Evolutionary conservation across 2,329 filamentous ascomycete species (phyloP).

Genomic region (Talaromyces sp.): DNA sequence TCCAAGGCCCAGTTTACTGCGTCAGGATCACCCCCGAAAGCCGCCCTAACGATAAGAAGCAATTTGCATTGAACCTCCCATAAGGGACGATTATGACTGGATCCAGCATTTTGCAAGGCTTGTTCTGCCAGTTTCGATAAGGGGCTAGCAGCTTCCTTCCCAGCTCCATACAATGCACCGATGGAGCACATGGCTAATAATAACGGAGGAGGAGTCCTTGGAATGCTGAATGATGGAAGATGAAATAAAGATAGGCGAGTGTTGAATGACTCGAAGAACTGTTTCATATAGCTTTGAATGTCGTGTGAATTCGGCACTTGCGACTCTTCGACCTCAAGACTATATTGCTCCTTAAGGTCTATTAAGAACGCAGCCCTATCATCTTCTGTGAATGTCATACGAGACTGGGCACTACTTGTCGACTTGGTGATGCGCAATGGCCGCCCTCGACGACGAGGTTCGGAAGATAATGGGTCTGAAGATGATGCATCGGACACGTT

Average conservation of each 20-base stretch:
- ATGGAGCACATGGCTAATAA: slow-evolving; percentile 36
- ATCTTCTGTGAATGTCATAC: slow-evolving; percentile 19
- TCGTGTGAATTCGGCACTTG: slow-evolving; percentile 16
- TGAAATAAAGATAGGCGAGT: slow-evolving; percentile 34
- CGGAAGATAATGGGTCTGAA: background rate
- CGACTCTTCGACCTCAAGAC: background rate
- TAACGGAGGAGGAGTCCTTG: slow-evolving; percentile 28
- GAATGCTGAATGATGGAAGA: slow-evolving; percentile 29
- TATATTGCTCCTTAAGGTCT: slow-evolving; percentile 15
- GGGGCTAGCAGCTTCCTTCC: slow-evolving; percentile 29
- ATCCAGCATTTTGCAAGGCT: slow-evolving; percentile 9
- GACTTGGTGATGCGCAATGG: slow-evolving; percentile 9
- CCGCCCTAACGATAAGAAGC: slow-evolving; percentile 28
- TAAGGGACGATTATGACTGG: slow-evolving; percentile 19
- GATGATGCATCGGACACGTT: background rate
- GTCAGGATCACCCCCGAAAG: slow-evolving; percentile 28
- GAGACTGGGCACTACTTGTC: slow-evolving; percentile 2
- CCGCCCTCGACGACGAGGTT: slow-evolving; percentile 8
- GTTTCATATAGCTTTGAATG: slow-evolving; percentile 29
- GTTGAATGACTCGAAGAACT: slow-evolving; percentile 34
- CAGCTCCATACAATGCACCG: slow-evolving; percentile 31
- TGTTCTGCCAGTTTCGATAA: slow-evolving; percentile 17
- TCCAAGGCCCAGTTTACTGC: slow-evolving; percentile 25
- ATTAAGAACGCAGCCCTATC: slow-evolving; percentile 18
- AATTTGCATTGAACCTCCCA: slow-evolving; percentile 33